Base-by-base conservation (phyloP, 495 filamentous ascomycete species). In the Annulohypoxylon stygium region DNA sequence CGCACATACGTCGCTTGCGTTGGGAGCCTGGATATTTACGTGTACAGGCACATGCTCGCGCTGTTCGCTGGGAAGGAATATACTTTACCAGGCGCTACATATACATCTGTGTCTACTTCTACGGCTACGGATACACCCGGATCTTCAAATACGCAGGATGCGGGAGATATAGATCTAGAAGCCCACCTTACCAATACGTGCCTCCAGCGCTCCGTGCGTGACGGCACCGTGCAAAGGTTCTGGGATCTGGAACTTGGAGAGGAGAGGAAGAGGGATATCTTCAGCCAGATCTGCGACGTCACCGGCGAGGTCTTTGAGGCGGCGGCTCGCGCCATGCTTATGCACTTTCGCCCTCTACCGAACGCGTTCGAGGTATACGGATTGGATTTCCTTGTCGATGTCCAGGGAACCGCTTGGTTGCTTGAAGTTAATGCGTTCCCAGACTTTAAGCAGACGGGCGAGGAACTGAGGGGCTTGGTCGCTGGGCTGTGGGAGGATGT, bases 351-450 rank as follows among this genome's bases (percentile, higher is more conserved):
- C 74, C 90, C 93, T 4, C 78, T 97, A 25, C 88, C 90, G 0
- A 93, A 96, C 76, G 92, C 90, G 2, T 98, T 98, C 76, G 96
- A 99, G 85, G 81, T 97, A 23, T 99, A 92, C 76, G 96, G 96
- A 1, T 74, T 98, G 25, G 96, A 99, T 77, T 99, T 97, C 78
- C 73, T 99, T 69, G 90, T 97, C 11, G 93, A 95, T 78, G 86
- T 79, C 4, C 53, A 69, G 3, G 89, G 89, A 0, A 85, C 65
- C 3, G 87, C 89, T 20, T 97, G 88, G 86, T 80, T 98, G 75
- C 79, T 99, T 59, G 96, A 99, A 84, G 87, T 97, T n/a, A 99
- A 99, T 82, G 92, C 95, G 0, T 99, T 95, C 80, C 96, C 96
- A 51, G 96, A 99, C 81, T 98, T 98, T 75, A 88, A 80, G 76